Base-by-base conservation (phyloP, 306 rosid species). In the Erythrophleum fordii region DNA sequence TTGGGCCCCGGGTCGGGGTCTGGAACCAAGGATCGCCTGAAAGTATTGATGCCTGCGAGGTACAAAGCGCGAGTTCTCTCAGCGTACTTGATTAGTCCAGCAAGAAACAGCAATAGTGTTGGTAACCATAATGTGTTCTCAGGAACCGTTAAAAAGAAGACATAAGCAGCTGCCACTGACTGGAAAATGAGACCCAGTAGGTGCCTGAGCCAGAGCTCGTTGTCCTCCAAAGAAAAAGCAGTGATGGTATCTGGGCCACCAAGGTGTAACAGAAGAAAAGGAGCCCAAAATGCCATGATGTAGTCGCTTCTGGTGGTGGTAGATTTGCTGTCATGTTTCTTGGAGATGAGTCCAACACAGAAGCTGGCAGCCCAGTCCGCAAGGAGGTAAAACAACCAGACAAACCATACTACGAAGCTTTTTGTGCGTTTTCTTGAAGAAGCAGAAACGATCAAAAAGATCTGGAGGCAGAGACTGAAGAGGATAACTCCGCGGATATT, bases 1-100 rank as follows among this genome's bases (percentile, higher is more conserved):
- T 82, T 75, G 0, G 81, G 76, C 1, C 88, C 87, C 9, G 87
- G 75, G 29, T 87, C 87, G 1, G 89, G 86, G 0, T 74, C 75
- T 41, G 31, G 65, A 10, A 79, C 58, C 88, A 81, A 34, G 25
- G 72, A 71, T 12, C 69, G 29, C 20, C 74, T 53, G 59, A 87
- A 78, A 2, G 65, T 81, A 12, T 45, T 55, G 35, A 79, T 31
- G 82, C 84, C 82, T 26, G 88, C 86, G 8, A 39, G 42, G 42
- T 39, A 39, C 8, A 39, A 39, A 7, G 42, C 73, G 1, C 52
- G 14, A 1, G 85, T 82, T 20, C 88, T 69, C 71, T 84, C 91
- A 0, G 52, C 58, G 11, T 26, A 39, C 42, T 39, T 39, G 42
- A 39, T 39, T 7, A 39, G 1, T 39, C 42, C 42, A 39, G 42